Conservation (phyloP, 169 alveolate species). For the Eimeria necatrix region DNA sequence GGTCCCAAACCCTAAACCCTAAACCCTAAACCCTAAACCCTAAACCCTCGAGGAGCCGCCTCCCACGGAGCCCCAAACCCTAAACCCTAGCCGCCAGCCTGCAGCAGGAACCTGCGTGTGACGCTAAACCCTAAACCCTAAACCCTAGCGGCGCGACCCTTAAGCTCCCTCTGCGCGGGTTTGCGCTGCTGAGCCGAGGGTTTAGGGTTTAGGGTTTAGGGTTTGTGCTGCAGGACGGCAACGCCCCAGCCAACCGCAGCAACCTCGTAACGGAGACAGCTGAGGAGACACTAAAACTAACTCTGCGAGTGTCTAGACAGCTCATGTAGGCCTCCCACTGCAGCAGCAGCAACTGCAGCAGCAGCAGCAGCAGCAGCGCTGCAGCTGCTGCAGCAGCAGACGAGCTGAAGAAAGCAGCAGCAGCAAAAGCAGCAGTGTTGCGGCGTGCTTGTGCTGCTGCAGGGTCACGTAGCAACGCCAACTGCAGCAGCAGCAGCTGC, state of each 20-base stretch:
- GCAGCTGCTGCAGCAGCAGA: too few relatives aligned
- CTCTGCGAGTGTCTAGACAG: not conserved
- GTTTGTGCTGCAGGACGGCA: not conserved
- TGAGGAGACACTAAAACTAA: not conserved
- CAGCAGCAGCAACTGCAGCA: not conserved
- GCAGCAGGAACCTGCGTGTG: not conserved
- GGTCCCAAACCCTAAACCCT: not conserved
- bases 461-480: too few relatives aligned
- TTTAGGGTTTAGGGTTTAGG: slow-evolving; percentile 8
- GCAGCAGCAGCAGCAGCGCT: too few relatives aligned
- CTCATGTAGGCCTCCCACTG: not conserved
- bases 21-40: slow-evolving; percentile 41
- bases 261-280: slow-evolving; percentile 7
- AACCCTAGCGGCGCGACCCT: not conserved
- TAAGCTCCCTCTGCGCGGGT: not conserved
- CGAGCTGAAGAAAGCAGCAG: too few relatives aligned
- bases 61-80: too few relatives aligned
- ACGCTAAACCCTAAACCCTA: not conserved
- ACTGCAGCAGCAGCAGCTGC: too few relatives aligned
- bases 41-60: not conserved
- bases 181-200: not conserved
- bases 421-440: too few relatives aligned
- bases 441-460: not conserved
- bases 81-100: not conserved
- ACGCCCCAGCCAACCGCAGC: not conserved